Evolutionary conservation across 441 rosid genomes (phyloP), one percentile per base, ranked within the genome.

Genomic region (Erysimum pusillum): DNA sequence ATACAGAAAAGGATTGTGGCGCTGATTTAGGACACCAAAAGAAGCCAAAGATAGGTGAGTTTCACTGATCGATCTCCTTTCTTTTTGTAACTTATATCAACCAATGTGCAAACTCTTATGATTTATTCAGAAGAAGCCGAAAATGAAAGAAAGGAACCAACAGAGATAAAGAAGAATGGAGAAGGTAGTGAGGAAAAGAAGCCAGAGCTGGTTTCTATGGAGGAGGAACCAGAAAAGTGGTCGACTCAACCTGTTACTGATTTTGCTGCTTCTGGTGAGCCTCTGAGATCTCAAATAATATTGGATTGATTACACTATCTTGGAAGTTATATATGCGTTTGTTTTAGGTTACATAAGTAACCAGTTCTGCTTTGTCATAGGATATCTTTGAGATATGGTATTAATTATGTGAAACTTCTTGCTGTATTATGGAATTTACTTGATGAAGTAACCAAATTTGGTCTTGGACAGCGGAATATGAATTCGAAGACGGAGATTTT

Each of bases 221-320:
- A 52, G 42, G 53, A 28, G 18, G 54, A 51, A 13, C 25, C 52
- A 18, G 45, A 53, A 53, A 58, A 18, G 11, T 42, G 57, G 65
- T 70, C 34, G 34, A 18, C 57, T 34, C 45, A 58, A 38, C 57
- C 67, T 59, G 20, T 71, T 7, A 45, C 58, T 4, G 12, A 32
- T 53, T 13, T 31, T 20, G 13, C 46, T 54, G 44, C 31, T 63
- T 54, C 6, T 64, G 77, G 71, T 73, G 28, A 73, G 77, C 15
- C 42, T 41, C 54, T 32, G 42, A 38, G 38, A 18, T 69, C 66
- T 44, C 25, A 58, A 57, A 58, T 69, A 70, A 31, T 18, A 44
- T 58, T 59, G 32, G 46, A 17, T 9, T 69, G 57, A 58, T 69
- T 35, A 13, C 57, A 32, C 11, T 48, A 66, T 48, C 5, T 49